Base-by-base conservation (phyloP, 2,329 filamentous ascomycete genomes). In the Sporothrix brunneoviolacea region DNA sequence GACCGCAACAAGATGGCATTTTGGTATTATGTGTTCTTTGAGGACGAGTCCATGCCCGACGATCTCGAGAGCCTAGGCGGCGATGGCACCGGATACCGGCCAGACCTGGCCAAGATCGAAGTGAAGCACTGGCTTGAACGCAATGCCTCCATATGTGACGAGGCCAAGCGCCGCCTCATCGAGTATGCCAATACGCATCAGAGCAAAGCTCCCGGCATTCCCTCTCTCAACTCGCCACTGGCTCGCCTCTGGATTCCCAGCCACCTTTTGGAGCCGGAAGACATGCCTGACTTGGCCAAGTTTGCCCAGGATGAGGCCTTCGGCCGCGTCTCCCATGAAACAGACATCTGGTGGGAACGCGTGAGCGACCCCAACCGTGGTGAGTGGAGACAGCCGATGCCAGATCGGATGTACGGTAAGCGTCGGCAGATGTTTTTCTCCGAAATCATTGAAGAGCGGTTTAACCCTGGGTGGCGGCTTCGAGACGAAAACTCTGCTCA, bases 1-100 rank as follows among this genome's bases (percentile, higher is more conserved):
- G 81, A 84, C 59, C 70, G 82, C 32, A 84, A 84, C 64, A 85
- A 85, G 62, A 84, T 84, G 79, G 73, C 77, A 0, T 84, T 85
- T 54, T 85, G 82, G 81, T 79, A 77, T 50, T 78, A 81, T 48
- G 78, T 84, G 24, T 66, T 85, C 8, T 83, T 83, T 49, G 80
- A 84, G 48, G 79, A 76, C 36, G 69, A 80, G 27, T 67, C 66
- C 3, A 65, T 70, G 27, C 70, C 70, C 8, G 70, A 71, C 40
- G 70, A 74, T 2, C 74, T 79, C 33, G 77, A 82, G 50, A 67
- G 67, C 3, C 65, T 76, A n/a, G 66, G 70, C 27, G 65, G 70
- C 33, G 75, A 80, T 48, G 70, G 72, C 39, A 71, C 72, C 10
- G 74, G 74, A 8, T 77, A 82, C 53, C 71, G 75, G 24, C 71